These are phyloP conservation scores for Powellomyces hirtus DNA, from an alignment of 192 early-diverging fungal species.

Conservation along the genomic window DNA sequence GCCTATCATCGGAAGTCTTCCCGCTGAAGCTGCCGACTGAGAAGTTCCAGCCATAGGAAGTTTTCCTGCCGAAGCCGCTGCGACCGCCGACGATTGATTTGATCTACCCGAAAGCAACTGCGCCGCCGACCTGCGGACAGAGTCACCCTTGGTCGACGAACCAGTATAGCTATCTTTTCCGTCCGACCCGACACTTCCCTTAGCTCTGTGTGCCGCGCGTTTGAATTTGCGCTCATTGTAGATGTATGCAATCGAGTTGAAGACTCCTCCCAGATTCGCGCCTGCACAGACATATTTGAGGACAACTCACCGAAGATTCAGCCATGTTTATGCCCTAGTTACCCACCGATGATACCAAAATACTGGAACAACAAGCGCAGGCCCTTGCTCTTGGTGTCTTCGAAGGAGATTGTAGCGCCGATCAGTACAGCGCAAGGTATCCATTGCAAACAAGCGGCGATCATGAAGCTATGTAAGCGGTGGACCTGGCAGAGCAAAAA, in stretches of 20 bases:
- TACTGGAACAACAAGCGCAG: not conserved
- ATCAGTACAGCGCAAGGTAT: not conserved
- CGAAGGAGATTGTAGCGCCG: not conserved
- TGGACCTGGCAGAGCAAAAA: not conserved
- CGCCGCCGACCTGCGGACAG: too few relatives aligned
- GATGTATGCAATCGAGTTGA: conserved; percentile 1
- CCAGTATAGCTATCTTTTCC: too few relatives aligned
- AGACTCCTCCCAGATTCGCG: conserved; percentile 11
- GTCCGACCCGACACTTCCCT: too few relatives aligned
- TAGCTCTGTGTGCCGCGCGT: too few relatives aligned
- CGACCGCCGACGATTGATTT: too few relatives aligned
- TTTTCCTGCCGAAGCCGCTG: too few relatives aligned
- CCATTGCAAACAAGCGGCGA: conserved; percentile 14
- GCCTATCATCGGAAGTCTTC: too few relatives aligned
- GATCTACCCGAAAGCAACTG: too few relatives aligned
- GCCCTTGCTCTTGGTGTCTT: not conserved
- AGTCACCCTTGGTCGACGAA: too few relatives aligned
- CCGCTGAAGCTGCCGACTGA: too few relatives aligned
- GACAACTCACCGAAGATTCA: not conserved
- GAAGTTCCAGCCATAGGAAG: too few relatives aligned
- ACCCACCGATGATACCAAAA: not conserved
- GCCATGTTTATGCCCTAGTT: not conserved
- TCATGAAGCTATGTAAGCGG: not conserved
- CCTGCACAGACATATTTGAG: not conserved
- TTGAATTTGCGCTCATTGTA: conserved; percentile 8